These are phyloP conservation scores for Aspergillus bombycis DNA, from an alignment of 2,329 filamentous ascomycete genomes.

Conservation along the genomic window DNA sequence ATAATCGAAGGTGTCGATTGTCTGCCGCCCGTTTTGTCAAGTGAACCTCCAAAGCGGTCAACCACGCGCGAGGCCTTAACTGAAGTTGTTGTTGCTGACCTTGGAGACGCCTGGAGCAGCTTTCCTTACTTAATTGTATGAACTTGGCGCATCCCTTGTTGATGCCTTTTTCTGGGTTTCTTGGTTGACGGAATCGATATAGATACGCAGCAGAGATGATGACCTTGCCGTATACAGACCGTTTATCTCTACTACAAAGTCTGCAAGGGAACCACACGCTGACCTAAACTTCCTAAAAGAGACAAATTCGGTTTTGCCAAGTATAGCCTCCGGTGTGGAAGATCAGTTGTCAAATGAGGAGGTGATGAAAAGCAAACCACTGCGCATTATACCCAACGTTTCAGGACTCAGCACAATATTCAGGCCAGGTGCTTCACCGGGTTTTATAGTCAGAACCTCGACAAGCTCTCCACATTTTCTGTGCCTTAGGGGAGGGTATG, in stretches of 20 bases:
- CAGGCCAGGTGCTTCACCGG: constrained; percentile 76
- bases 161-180: not conserved
- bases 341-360: constrained; percentile 34
- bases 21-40: constrained; percentile 73
- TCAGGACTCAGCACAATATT: constrained; percentile 81
- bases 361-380: constrained; percentile 42
- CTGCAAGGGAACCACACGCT: constrained; percentile 26
- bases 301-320: constrained; percentile 68
- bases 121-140: constrained; percentile 81
- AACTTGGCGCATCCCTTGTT: constrained; percentile 9
- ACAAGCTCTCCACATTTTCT: constrained; percentile 76
- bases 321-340: constrained; percentile 56
- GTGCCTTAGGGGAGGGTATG: constrained; percentile 68
- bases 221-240: constrained; percentile 89
- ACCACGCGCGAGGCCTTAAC: constrained; percentile 72
- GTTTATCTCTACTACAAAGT: constrained; percentile 52
- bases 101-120: constrained; percentile 73
- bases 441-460: constrained; percentile 80
- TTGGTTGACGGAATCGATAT: not conserved
- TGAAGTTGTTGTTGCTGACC: constrained; percentile 80
- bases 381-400: constrained; percentile 55
- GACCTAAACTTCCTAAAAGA: constrained; percentile 75
- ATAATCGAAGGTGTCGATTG: constrained; percentile 76
- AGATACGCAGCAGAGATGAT: constrained; percentile 77
- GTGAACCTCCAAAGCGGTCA: constrained; percentile 71